These are phyloP conservation scores for Usnea hakonensis DNA, from an alignment of 495 filamentous ascomycete species.

Conservation along the genomic window DNA sequence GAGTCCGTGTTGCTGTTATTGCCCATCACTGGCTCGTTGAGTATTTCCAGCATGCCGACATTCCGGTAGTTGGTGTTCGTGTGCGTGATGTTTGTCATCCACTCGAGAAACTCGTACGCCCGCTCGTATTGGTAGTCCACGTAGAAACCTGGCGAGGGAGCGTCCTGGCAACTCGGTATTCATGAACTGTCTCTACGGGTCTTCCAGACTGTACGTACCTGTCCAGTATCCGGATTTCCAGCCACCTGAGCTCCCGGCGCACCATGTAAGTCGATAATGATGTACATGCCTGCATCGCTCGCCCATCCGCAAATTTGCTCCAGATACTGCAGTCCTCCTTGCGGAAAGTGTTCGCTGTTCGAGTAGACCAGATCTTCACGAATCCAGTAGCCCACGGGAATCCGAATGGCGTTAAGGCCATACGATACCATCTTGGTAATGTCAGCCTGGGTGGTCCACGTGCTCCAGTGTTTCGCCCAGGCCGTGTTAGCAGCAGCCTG, in stretches of 20 bases:
- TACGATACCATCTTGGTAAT: conserved; percentile 45
- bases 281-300: conserved; percentile 47
- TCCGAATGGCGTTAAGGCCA: conserved; percentile 54
- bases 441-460: conserved; percentile 51
- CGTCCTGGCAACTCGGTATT: conserved; percentile 22
- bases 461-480: conserved; percentile 51
- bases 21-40: conserved; percentile 51
- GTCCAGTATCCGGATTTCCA: conserved; percentile 48
- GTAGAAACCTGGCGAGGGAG: conserved; percentile 46
- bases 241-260: conserved; percentile 51
- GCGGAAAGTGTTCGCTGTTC: conserved; percentile 49
- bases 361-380: conserved; percentile 47
- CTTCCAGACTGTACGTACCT: conserved; percentile 26
- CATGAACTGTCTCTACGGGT: neutral
- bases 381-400: conserved; percentile 60
- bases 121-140: conserved; percentile 48
- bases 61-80: conserved; percentile 42
- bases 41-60: conserved; percentile 53
- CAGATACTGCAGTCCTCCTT: conserved; percentile 48
- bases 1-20: conserved; percentile 26
- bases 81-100: conserved; percentile 51
- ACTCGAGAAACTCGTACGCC: conserved; percentile 49
- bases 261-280: conserved; percentile 60
- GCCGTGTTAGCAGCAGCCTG: conserved; percentile 45
- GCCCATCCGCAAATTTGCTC: conserved; percentile 49